Percentiles rank a stretch among this genome's conserved stretches.
These are phyloP conservation scores for Aspergillus flavus DNA, from an alignment of 2,329 filamentous ascomycete species.

Conservation along the genomic window DNA sequence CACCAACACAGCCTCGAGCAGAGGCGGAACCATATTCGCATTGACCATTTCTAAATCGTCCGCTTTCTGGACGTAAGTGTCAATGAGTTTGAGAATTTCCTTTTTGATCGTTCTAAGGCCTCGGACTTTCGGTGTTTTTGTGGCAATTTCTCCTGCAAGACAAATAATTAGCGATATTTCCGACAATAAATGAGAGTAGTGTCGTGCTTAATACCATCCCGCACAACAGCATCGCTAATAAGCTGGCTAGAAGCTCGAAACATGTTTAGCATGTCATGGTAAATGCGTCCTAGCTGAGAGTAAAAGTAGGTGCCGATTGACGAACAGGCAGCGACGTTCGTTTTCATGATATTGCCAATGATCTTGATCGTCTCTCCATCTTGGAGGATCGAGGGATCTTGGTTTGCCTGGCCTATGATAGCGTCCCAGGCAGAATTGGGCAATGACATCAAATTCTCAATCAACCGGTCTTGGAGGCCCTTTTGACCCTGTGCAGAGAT, in stretches of 20 bases:
- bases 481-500: conserved; percentile 97
- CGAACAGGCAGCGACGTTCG: conserved; percentile 96
- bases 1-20: conserved; percentile 88
- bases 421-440: conserved; percentile 94
- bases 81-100: conserved; percentile 96
- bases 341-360: conserved; percentile 99
- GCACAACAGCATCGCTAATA: conserved; percentile 88
- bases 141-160: conserved; percentile 76
- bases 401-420: conserved; percentile 85
- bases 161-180: background rate
- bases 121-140: conserved; percentile 95
- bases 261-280: conserved; percentile 99
- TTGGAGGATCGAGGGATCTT: conserved; percentile 83
- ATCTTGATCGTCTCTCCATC: conserved; percentile 96
- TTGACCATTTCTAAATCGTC: conserved; percentile 94
- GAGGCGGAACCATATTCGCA: conserved; percentile 89
- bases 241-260: conserved; percentile 95
- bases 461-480: conserved; percentile 85
- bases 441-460: conserved; percentile 87
- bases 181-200: background rate
- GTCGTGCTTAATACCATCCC: conserved; percentile 65
- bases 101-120: conserved; percentile 98
- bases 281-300: conserved; percentile 95
- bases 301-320: conserved; percentile 98
- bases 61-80: conserved; percentile 96